Base-by-base conservation (phyloP, 768 basidiomycete species). In the Tricholoma furcatifolium region DNA sequence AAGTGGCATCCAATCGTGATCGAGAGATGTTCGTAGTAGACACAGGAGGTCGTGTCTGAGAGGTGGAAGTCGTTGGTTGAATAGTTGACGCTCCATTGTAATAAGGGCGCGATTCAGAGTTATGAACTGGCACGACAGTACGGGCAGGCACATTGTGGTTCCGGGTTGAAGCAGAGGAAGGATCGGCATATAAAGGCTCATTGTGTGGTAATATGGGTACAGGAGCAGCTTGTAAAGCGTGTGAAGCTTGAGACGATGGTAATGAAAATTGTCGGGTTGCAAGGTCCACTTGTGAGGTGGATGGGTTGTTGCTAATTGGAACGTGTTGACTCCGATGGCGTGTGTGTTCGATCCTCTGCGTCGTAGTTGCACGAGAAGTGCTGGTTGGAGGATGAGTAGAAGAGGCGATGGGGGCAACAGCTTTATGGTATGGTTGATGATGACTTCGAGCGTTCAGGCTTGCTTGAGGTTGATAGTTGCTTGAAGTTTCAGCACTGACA, bases 171-270 rank as follows among this genome's bases (percentile, higher is more conserved):
- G 32, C 36, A n/a, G 42, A n/a, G 38, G 12, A 20, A 17, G 49
- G 32, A 30, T 56, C 46, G 45, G 41, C 39, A 17, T 39, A 40
- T 47, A 35, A 43, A 50, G 44, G 39, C 53, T 50, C 53, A 53
- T 15, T 50, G 7, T 31, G 43, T 27, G 51, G 45, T 27, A 56
- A 50, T 48, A 54, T 44, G 43, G 30, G 51, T 50, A 51, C 54
- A 53, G 49, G 53, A 31, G 15, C 47, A 48, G 51, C 55, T 17
- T 36, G 40, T 18, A 32, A 47, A 48, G 54, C 17, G 32, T 47
- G 50, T 36, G 43, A 39, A 41, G 47, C 21, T 55, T 59, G 53
- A 43, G 55, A 47, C 38, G 53, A 40, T 35, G 51, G 24, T 50
- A 38, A 34, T 41, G 43, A 43, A 53, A 36, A 43, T 34, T 39